Evolutionary conservation across 331 rosid genomes (phyloP).

Genomic region (Erythrophleum ivorense): DNA sequence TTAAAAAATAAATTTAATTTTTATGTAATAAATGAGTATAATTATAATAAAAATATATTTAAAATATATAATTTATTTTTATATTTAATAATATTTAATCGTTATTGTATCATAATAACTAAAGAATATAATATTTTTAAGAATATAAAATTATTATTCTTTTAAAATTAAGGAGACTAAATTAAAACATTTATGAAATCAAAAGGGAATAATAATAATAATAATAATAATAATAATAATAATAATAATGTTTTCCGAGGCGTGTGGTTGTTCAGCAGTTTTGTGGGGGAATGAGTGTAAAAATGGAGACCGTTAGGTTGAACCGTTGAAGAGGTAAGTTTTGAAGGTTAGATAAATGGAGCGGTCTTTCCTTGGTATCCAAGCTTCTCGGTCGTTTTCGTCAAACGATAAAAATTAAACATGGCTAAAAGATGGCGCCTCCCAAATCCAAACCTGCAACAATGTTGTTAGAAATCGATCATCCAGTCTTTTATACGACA

Average conservation of each 20-base stretch:
- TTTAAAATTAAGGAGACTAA: background rate
- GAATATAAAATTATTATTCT: too few species aligned
- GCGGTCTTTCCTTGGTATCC: conserved; percentile 23
- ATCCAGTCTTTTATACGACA: conserved; percentile 33
- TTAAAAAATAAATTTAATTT: too few species aligned
- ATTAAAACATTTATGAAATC: background rate
- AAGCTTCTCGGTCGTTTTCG: background rate
- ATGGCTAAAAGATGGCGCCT: conserved; percentile 30
- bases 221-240: background rate
- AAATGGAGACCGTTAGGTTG: conserved; percentile 53
- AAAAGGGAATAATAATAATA: background rate
- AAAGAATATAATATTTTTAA: too few species aligned
- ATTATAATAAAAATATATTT: too few species aligned
- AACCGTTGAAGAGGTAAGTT: conserved; percentile 28
- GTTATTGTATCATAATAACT: too few species aligned
- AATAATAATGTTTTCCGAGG: background rate
- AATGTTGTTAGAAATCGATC: background rate
- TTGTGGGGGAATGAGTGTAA: background rate
- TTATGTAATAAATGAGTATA: too few species aligned
- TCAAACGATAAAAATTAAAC: background rate
- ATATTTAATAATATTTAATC: too few species aligned
- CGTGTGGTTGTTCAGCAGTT: too few species aligned
- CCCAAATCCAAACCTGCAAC: conserved; percentile 30
- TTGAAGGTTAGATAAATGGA: conserved; percentile 57
- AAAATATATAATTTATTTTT: too few species aligned